These are phyloP conservation scores for Seminavis robusta DNA, from an alignment of 108 stramenopile genomes.

Conservation along the genomic window DNA sequence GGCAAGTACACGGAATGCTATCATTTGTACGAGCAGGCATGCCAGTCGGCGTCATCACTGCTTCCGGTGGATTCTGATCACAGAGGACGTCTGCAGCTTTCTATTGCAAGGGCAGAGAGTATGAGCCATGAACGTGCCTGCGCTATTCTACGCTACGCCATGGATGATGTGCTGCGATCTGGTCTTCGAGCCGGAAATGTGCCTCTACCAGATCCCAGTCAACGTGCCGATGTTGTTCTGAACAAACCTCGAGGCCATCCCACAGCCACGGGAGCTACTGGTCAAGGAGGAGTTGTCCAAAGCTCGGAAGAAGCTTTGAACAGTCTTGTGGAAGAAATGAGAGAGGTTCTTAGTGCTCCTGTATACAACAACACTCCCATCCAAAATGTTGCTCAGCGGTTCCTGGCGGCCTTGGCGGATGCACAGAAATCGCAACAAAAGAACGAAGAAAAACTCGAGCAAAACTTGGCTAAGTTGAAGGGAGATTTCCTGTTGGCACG, in stretches of 20 bases:
- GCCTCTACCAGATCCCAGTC: slow-evolving; percentile 38
- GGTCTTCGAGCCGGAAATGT: slow-evolving; percentile 48
- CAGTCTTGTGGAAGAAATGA: slow-evolving; percentile 82
- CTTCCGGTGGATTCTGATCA: slow-evolving; percentile 90
- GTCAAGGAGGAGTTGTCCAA: slow-evolving; percentile 41
- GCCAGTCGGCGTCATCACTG: slow-evolving; percentile 64
- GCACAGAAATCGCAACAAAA: slow-evolving; percentile 46
- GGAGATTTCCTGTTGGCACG: slow-evolving; percentile 79
- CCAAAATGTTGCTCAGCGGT: slow-evolving; percentile 60
- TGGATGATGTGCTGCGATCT: slow-evolving; percentile 82
- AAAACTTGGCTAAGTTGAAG: slow-evolving; percentile 75
- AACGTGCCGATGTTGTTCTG: slow-evolving; percentile 77
- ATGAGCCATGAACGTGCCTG: slow-evolving; percentile 76
- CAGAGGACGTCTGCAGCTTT: slow-evolving; percentile 75
- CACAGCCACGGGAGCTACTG: slow-evolving; percentile 13
- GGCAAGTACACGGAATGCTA: slow-evolving; percentile 54
- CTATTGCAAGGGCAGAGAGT: slow-evolving; percentile 64
- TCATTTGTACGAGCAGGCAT: slow-evolving; percentile 65
- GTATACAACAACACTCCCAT: slow-evolving; percentile 77
- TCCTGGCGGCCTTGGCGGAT: slow-evolving; percentile 70
- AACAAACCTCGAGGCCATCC: slow-evolving; percentile 36
- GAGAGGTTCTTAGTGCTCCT: slow-evolving; percentile 77
- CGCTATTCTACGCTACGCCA: slow-evolving; percentile 82
- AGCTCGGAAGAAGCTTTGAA: slow-evolving; percentile 70
- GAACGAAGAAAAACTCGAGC: slow-evolving; percentile 73